Conservation (phyloP, 257 asterid genomes). For the Nicotiana knightiana region DNA sequence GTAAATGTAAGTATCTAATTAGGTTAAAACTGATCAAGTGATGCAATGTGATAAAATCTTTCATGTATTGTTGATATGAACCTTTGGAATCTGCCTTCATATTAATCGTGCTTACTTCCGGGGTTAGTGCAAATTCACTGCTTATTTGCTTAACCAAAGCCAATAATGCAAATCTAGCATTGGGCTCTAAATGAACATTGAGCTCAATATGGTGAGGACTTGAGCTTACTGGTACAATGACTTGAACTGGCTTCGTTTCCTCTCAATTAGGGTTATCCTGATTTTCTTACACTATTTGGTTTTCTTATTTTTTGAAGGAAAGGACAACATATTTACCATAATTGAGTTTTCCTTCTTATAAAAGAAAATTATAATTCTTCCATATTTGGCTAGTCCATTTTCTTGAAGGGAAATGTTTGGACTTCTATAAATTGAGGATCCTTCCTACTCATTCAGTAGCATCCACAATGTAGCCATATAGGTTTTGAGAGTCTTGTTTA, state of each 20-base stretch:
- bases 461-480: no score
- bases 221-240: conserved; percentile 54
- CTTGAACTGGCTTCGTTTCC: conserved; percentile 59
- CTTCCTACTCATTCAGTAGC: no score
- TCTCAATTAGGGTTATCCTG: conserved; percentile 7
- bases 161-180: conserved; percentile 60
- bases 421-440: no score
- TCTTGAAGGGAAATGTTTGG: no score
- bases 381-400: no score
- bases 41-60: not conserved
- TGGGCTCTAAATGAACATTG: conserved; percentile 53
- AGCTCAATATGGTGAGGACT: conserved; percentile 79
- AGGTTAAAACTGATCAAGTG: not conserved
- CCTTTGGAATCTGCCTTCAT: conserved; percentile 58
- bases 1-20: conserved; percentile 3
- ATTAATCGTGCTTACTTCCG: conserved; percentile 48
- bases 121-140: conserved; percentile 40
- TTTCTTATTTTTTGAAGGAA: no score
- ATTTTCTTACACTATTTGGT: no score
- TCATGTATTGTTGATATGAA: conserved; percentile 6
- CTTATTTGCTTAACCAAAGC: conserved; percentile 65
- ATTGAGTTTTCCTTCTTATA: no score
- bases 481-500: no score
- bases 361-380: no score
- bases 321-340: no score